Evolutionary conservation across 805 yeast species (phyloP), one percentile per base, ranked within the genome.

Genomic region (Wickerhamiella galacta): DNA sequence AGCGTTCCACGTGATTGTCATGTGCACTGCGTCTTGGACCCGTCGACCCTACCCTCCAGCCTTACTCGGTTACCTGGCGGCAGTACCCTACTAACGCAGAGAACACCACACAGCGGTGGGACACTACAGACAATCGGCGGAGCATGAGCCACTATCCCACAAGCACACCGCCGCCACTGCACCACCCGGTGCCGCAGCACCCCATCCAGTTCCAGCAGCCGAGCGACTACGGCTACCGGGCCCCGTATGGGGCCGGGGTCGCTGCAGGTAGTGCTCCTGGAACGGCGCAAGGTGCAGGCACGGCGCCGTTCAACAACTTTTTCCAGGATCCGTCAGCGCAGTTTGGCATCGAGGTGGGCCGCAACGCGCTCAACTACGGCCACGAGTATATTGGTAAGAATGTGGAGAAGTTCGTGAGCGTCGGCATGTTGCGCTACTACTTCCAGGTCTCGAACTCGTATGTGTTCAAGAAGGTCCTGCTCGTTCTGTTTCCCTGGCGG

Each of bases 381-480:
- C 80, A 79, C 44, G 75, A 75, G 40, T 79, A 78, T 54, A 54
- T 82, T 52, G 79, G 79, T 43, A 75, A 74, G 39, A 81, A 78
- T 54, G 49, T 72, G 34, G 65, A 66, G 35, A 61, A 60, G 41
- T 64, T 63, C 40, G 62, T 68, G 19, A 54, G 63, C 12, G 55
- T 65, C 17, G 52, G 65, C 12, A 74, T 78, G 35, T 57, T 90
- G 44, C 75, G 82, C 42, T 79, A 75, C 57, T 85, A 85, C 56
- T 92, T 90, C 63, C 81, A 80, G 55, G 95, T 90, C 14, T 76
- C 93, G 30, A 92, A 87, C 53, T 61, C 72, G 4, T 92, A 87
- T 48, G 98, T 90, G 10, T 50, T 77, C 39, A 63, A 63, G 22
- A 90, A 90, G 51, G 54, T 90, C 17, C 51, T 64, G 19, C 63